A percentile compares a stretch with the other conserved stretches of the same genome.
These are phyloP conservation scores for Blepharisma stoltei DNA, from an alignment of 73 alveolate species.

Conservation along the genomic window DNA sequence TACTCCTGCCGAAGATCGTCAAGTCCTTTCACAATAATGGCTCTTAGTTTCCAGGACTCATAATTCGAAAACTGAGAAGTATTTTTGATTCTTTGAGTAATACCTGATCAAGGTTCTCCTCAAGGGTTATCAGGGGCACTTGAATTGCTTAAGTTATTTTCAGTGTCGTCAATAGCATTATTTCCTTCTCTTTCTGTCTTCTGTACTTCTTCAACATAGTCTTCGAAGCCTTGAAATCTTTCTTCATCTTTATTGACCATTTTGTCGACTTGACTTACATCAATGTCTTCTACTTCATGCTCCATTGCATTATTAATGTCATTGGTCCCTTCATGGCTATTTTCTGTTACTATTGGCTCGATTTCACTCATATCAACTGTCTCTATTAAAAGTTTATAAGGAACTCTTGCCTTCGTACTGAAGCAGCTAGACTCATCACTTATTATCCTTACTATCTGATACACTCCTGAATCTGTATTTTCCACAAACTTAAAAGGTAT, in stretches of 20 bases:
- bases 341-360: not conserved
- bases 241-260: constrained; percentile 5
- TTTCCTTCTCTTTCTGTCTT: not conserved
- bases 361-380: not conserved
- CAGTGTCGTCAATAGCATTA: not conserved
- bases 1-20: constrained; percentile 87
- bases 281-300: constrained; percentile 4
- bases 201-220: constrained; percentile 18
- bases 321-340: not conserved
- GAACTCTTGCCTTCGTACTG: constrained; percentile 30
- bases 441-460: constrained; percentile 14
- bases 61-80: constrained; percentile 49
- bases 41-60: constrained; percentile 73
- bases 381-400: constrained; percentile 16
- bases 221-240: constrained; percentile 40
- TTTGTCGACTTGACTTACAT: not conserved
- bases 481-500: not conserved
- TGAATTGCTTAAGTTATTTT: constrained; percentile 8
- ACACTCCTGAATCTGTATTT: not conserved
- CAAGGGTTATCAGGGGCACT: not conserved
- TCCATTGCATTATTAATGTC: not conserved
- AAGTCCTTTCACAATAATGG: constrained; percentile 76
- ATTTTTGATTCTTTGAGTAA: constrained; percentile 35
- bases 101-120: constrained; percentile 53
- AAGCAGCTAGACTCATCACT: constrained; percentile 21